Conservation (phyloP, 2,329 filamentous ascomycete species). For the Cercospora zeina region DNA sequence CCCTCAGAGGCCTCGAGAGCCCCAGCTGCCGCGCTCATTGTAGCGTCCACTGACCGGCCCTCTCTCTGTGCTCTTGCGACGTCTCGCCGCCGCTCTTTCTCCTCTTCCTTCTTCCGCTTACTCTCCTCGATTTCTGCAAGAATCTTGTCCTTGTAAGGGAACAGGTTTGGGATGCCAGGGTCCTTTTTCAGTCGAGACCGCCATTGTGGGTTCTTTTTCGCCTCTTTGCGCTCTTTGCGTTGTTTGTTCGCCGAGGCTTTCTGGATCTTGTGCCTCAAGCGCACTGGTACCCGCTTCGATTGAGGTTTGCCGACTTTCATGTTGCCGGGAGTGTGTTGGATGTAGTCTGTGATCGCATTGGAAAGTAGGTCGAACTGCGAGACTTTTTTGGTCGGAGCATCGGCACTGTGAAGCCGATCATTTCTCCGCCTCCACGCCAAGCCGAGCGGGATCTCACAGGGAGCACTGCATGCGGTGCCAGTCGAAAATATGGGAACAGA, state of each 20-base stretch:
- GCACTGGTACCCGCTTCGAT: slow-evolving; percentile 88
- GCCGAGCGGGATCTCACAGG: background rate
- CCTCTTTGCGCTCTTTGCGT: slow-evolving; percentile 81
- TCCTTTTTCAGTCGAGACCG: slow-evolving; percentile 94
- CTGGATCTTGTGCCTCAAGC: slow-evolving; percentile 92
- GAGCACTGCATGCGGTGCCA: background rate
- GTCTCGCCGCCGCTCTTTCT: slow-evolving; percentile 69
- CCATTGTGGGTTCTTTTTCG: slow-evolving; percentile 98
- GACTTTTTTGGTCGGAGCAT: slow-evolving; percentile 3
- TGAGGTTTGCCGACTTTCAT: slow-evolving; percentile 64
- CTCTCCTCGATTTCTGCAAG: slow-evolving; percentile 92
- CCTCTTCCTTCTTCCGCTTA: slow-evolving; percentile 76
- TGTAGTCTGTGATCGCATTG: background rate
- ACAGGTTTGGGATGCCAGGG: slow-evolving; percentile 93
- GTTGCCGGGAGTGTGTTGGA: background rate
- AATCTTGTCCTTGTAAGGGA: slow-evolving; percentile 96
- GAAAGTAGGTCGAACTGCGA: background rate
- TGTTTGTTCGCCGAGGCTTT: slow-evolving; percentile 90
- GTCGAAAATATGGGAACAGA: background rate
- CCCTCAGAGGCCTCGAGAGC: slow-evolving; percentile 53
- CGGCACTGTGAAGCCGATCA: background rate
- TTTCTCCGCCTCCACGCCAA: background rate
- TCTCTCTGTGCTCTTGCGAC: slow-evolving; percentile 57
- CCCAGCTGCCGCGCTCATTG: slow-evolving; percentile 55
- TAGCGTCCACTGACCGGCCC: slow-evolving; percentile 40